Conservation (phyloP, 768 basidiomycete genomes). For the Lyophyllum shimeji region DNA sequence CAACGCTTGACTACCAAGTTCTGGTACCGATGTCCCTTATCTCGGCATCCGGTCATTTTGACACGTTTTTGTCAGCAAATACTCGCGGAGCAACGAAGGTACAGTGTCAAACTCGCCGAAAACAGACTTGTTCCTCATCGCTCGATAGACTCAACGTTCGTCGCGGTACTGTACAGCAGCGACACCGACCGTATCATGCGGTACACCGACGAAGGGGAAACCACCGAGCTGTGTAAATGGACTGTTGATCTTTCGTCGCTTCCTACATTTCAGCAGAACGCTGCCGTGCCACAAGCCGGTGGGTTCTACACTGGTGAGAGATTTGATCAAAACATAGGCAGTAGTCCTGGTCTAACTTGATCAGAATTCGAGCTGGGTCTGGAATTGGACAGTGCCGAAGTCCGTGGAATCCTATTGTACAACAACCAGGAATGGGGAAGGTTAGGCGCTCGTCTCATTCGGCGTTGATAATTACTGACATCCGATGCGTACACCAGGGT, state of each 20-base stretch:
- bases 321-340: not conserved
- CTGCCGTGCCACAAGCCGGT: constrained; percentile 47
- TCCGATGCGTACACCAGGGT: constrained; percentile 30
- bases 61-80: constrained; percentile 51
- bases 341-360: constrained; percentile 10
- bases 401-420: constrained; percentile 76
- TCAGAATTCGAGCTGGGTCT: constrained; percentile 82
- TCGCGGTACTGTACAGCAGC: constrained; percentile 80
- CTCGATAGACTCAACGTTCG: constrained; percentile 67
- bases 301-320: constrained; percentile 80
- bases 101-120: constrained; percentile 4
- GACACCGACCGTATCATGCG: constrained; percentile 75
- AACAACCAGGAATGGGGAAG: constrained; percentile 82
- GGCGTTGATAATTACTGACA: constrained; percentile 13
- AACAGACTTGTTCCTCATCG: not conserved
- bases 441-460: constrained; percentile 43
- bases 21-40: constrained; percentile 49
- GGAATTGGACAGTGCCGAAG: constrained; percentile 84
- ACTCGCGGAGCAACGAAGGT: constrained; percentile 63
- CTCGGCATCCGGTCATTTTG: not conserved
- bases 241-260: constrained; percentile 79
- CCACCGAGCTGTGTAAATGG: constrained; percentile 79
- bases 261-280: constrained; percentile 77
- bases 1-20: constrained; percentile 82
- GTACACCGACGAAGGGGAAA: constrained; percentile 85